phyloP scores from a whole-genome alignment of 164 flowering plant species.

The Tinospora cordifolia region DNA sequence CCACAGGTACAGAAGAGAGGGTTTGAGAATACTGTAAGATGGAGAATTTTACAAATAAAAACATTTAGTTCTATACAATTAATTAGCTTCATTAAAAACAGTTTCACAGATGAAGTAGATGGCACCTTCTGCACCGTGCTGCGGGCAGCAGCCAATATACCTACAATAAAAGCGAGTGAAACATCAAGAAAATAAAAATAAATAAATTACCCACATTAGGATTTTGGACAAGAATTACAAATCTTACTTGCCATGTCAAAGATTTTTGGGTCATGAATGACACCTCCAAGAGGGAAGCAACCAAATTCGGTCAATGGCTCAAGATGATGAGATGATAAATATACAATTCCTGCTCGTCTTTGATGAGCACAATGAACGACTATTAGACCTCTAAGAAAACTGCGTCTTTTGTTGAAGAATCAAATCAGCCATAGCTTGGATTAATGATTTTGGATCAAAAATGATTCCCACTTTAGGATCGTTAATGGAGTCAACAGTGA shows the following conservation, averaged over 20 bases:
- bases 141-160: not conserved
- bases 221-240: not conserved
- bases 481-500: conserved; percentile 48
- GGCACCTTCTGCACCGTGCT: too few relatives aligned
- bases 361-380: not conserved
- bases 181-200: too few relatives aligned
- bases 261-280: not conserved
- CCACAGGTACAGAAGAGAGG: too few relatives aligned
- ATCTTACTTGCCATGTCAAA: not conserved
- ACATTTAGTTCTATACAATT: not conserved
- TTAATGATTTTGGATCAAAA: conserved; percentile 63
- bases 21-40: too few relatives aligned
- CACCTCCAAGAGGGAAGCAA: conserved; percentile 10
- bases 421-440: conserved; percentile 53
- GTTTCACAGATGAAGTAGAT: too few relatives aligned
- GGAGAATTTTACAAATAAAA: too few relatives aligned
- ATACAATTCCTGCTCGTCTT: not conserved
- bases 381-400: conserved; percentile 6
- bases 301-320: not conserved
- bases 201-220: too few relatives aligned
- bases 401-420: conserved; percentile 19
- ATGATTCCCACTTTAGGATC: conserved; percentile 63
- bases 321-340: not conserved
- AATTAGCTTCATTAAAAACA: not conserved
- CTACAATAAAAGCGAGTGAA: not conserved